Base-by-base conservation (phyloP, 1,284 basidiomycete species). In the Rhodotorula sp. region DNA sequence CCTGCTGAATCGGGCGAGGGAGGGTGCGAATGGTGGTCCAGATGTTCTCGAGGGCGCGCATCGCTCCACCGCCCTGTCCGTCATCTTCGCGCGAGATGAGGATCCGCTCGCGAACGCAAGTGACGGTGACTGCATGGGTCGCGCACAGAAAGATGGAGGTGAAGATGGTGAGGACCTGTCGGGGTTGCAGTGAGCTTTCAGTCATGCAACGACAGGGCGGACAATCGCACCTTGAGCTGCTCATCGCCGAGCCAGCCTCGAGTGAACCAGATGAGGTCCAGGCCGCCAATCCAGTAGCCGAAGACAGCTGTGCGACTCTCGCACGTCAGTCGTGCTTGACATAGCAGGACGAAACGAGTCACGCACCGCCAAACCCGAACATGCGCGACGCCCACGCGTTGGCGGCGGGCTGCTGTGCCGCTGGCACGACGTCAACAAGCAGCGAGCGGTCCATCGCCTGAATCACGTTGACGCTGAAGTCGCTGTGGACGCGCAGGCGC, bases 351-450 rank as follows among this genome's bases (percentile, higher is more conserved):
- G 19, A 21, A 25, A 10, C 16, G 42, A 34, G 17, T 5, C 16
- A 23, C 61, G 53, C 4, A 63, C 61, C 65, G 7, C 75, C 75
- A n/a, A 76, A 67, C 14, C 75, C 75, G 59, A 90, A 84, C 90
- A 97, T 93, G 34, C 91, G 85, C 0, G 92, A 92, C 2, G 92
- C 94, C 95, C 96, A 99, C 0, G 95, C 96, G 80, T 95, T 97
- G 0, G 90, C 95, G 27, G 87, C 85, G 13, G 93, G 88, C 80
- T 98, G 96, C 61, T 88, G 85, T 1, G 85, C 81, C 0, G 90
- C 84, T 8, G 84, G 81, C 0, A 87, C 78, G 4, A 85, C 83
- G 77, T 87, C 86, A 1, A 94, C 89, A 23, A 93, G 83, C 9
- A 93, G 84, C 0, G 91, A 90, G 54, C 92, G 89, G 79, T 93